These are phyloP conservation scores for Paraphaeosphaeria sporulosa DNA, from an alignment of 2,329 filamentous ascomycete species.

Conservation along the genomic window DNA sequence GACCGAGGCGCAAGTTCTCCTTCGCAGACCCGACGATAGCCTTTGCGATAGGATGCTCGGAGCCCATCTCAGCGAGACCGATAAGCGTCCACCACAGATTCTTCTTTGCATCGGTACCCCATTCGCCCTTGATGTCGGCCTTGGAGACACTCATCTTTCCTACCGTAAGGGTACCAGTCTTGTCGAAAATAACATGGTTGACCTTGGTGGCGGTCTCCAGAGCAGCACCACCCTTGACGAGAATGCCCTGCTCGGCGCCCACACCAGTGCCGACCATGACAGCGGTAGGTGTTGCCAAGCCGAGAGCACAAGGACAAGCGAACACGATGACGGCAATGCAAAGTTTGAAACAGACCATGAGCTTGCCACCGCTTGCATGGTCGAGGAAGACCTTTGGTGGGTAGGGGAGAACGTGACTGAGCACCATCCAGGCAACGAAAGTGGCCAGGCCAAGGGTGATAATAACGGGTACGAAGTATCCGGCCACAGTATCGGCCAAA, in stretches of 20 bases:
- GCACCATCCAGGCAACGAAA: slow-evolving; percentile 91
- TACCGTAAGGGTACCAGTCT: slow-evolving; percentile 92
- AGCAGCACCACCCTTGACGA: slow-evolving; percentile 96
- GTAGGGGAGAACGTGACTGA: slow-evolving; percentile 82
- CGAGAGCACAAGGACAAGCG: slow-evolving; percentile 95
- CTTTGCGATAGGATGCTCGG: slow-evolving; percentile 94
- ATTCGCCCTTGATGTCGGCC: slow-evolving; percentile 69
- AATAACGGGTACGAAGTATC: slow-evolving; percentile 92
- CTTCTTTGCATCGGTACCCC: slow-evolving; percentile 72
- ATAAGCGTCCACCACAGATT: slow-evolving; percentile 95
- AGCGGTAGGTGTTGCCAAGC: slow-evolving; percentile 91
- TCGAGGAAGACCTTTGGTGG: slow-evolving; percentile 90
- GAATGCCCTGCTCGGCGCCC: slow-evolving; percentile 91
- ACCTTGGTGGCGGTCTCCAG: slow-evolving; percentile 90
- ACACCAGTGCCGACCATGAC: slow-evolving; percentile 99
- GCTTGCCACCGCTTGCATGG: slow-evolving; percentile 81
- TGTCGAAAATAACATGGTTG: slow-evolving; percentile 90
- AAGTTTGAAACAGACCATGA: slow-evolving; percentile 96
- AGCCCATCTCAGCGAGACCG: slow-evolving; percentile 93
- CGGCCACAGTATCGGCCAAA: slow-evolving; percentile 87
- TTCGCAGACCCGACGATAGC: slow-evolving; percentile 82
- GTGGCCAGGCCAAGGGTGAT: slow-evolving; percentile 83
- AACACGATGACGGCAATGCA: slow-evolving; percentile 99
- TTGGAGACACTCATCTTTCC: slow-evolving; percentile 94
- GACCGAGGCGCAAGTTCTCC: slow-evolving; percentile 73